A percentile compares a stretch with the other conserved stretches of the same genome.
Conservation (phyloP, 768 basidiomycete species). For the Flagelloscypha sp. region DNA sequence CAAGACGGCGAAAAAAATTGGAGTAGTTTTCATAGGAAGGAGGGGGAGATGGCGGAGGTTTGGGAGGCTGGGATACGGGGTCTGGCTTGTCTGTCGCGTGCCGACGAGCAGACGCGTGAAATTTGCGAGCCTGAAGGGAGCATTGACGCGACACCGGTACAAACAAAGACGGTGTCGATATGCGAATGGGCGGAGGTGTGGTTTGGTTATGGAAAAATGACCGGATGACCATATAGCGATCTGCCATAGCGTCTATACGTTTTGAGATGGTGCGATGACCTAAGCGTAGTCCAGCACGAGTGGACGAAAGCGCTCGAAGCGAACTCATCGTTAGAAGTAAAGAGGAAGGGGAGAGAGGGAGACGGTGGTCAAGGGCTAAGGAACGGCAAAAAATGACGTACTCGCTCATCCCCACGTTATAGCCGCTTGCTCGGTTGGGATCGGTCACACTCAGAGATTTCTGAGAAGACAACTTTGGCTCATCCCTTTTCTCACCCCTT, state of each 20-base stretch:
- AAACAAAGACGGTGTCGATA: not conserved
- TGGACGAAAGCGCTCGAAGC: no score
- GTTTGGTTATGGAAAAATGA: slow-evolving; percentile 13
- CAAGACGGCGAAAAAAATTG: slow-evolving; percentile 72
- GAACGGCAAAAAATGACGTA: no score
- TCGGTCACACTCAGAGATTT: no score
- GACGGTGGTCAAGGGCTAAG: no score
- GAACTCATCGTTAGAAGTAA: no score
- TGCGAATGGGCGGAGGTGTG: not conserved
- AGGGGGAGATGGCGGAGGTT: not conserved
- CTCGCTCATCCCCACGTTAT: no score
- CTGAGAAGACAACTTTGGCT: no score
- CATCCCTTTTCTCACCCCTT: no score
- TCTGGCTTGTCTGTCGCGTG: slow-evolving; percentile 6
- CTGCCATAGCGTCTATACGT: slow-evolving; percentile 7
- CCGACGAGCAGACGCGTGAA: slow-evolving; percentile 5
- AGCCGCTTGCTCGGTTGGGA: no score
- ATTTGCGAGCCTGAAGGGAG: slow-evolving; percentile 14
- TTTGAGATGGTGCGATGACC: no score
- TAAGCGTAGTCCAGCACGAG: no score
- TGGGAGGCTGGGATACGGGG: slow-evolving; percentile 1
- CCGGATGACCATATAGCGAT: slow-evolving; percentile 17
- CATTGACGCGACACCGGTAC: slow-evolving; percentile 2
- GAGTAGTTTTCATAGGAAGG: slow-evolving; percentile 57
- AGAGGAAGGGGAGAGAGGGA: no score